Evolutionary conservation across 257 asterid genomes (phyloP).

Genomic region (Forsythia suspensa): DNA sequence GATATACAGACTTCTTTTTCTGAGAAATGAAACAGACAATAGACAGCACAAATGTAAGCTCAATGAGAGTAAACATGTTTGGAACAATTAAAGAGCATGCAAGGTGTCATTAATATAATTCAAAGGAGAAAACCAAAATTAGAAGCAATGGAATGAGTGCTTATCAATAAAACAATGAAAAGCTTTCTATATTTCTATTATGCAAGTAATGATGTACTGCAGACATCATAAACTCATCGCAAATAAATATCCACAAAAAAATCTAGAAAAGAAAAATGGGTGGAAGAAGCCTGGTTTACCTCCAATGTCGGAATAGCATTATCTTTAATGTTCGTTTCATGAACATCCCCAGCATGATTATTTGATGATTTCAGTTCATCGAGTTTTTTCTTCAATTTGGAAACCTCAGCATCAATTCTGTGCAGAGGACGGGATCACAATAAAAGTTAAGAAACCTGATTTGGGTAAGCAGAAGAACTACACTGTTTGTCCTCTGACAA

Average conservation of each 20-base stretch:
- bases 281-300: conserved; percentile 40
- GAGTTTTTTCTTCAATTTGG: conserved; percentile 66
- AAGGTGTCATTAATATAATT: background rate
- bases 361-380: conserved; percentile 55
- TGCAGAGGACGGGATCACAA: conserved; percentile 25
- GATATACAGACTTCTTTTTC: background rate
- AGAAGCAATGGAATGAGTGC: background rate
- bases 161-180: conserved; percentile 8
- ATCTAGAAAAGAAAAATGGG: conserved; percentile 7
- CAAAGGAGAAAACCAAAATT: background rate
- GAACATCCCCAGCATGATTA: conserved; percentile 37
- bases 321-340: conserved; percentile 39
- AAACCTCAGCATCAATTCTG: conserved; percentile 89
- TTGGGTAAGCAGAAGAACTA: conserved; percentile 15
- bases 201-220: conserved; percentile 5
- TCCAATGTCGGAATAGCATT: conserved; percentile 54
- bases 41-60: conserved; percentile 1
- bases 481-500: conserved; percentile 2
- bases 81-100: conserved; percentile 3
- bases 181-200: conserved; percentile 3
- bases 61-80: background rate
- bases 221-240: conserved; percentile 1
- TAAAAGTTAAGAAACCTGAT: conserved; percentile 24
- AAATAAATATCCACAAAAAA: conserved; percentile 4
- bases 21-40: background rate